phyloP scores from a whole-genome alignment of 257 asterid species.

The Parsonsia alboflavescens region DNA sequence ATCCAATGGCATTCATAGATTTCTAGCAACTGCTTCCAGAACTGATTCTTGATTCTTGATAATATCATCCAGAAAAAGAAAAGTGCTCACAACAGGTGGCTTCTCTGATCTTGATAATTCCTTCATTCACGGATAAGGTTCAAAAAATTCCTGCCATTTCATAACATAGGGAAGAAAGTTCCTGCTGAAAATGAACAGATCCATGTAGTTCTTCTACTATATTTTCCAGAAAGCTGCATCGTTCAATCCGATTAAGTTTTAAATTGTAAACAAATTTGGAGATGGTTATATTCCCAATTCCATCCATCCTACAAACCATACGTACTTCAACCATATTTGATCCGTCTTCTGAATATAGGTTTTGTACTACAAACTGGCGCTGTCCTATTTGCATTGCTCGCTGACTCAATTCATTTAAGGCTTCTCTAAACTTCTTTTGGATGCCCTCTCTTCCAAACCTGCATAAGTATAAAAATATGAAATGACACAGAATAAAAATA shows the following conservation, averaged over 20 bases:
- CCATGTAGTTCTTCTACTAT: constrained; percentile 19
- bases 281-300: too few relatives aligned
- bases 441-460: not conserved
- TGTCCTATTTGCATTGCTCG: not conserved
- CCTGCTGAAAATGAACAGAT: constrained; percentile 8
- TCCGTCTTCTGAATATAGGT: too few relatives aligned
- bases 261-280: too few relatives aligned
- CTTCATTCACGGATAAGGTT: too few relatives aligned
- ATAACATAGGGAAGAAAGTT: constrained; percentile 16
- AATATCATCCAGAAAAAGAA: constrained; percentile 23
- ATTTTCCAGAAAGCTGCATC: too few relatives aligned
- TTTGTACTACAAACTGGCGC: not conserved
- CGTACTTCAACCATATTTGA: too few relatives aligned
- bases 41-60: too few relatives aligned
- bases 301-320: too few relatives aligned
- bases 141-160: too few relatives aligned
- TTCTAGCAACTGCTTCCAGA: not conserved
- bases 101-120: too few relatives aligned
- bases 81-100: constrained; percentile 8
- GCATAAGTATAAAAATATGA: not conserved
- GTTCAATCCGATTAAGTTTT: too few relatives aligned
- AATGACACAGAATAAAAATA: not conserved
- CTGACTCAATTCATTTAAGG: not conserved
- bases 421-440: not conserved
- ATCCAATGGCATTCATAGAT: too few relatives aligned